A percentile compares a stretch with the other conserved stretches of the same genome.
These are phyloP conservation scores for Raffaelea arxii DNA, from an alignment of 2,329 filamentous ascomycete genomes.

Conservation along the genomic window DNA sequence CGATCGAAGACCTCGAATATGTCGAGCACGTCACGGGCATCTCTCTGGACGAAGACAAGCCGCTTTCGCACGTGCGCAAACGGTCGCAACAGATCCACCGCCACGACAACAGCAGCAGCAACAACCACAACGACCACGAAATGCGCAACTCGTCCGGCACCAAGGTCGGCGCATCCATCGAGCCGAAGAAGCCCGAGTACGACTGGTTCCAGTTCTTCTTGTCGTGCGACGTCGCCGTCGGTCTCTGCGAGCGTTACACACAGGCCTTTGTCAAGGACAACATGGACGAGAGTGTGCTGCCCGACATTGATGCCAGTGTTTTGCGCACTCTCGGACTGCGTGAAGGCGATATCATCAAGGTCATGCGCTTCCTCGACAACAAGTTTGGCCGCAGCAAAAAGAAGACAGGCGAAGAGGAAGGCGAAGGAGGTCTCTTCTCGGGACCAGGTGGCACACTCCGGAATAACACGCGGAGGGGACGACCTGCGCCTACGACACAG, in stretches of 20 bases:
- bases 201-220: slow-evolving; percentile 99
- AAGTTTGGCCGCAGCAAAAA: slow-evolving; percentile 62
- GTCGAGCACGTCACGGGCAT: slow-evolving; percentile 82
- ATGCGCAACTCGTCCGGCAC: slow-evolving; percentile 18
- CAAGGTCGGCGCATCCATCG: slow-evolving; percentile 51
- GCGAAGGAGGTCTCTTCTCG: slow-evolving; percentile 67
- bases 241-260: slow-evolving; percentile 89
- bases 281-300: slow-evolving; percentile 88
- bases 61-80: slow-evolving; percentile 70
- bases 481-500: slow-evolving; percentile 78
- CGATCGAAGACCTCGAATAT: slow-evolving; percentile 85
- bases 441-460: slow-evolving; percentile 82
- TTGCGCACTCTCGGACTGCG: slow-evolving; percentile 85
- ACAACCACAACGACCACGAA: slow-evolving; percentile 12
- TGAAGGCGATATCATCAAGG: slow-evolving; percentile 91
- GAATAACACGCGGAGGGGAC: slow-evolving; percentile 90
- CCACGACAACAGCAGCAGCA: slow-evolving; percentile 7
- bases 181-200: slow-evolving; percentile 63
- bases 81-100: slow-evolving; percentile 13
- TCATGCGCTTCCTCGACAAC: slow-evolving; percentile 79
- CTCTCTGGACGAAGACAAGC: slow-evolving; percentile 90
- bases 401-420: slow-evolving; percentile 50
- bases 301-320: slow-evolving; percentile 76
- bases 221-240: slow-evolving; percentile 79
- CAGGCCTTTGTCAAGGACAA: slow-evolving; percentile 83